Conservation (phyloP, 352 stramenopile species). For the Pythium folliculosum region DNA sequence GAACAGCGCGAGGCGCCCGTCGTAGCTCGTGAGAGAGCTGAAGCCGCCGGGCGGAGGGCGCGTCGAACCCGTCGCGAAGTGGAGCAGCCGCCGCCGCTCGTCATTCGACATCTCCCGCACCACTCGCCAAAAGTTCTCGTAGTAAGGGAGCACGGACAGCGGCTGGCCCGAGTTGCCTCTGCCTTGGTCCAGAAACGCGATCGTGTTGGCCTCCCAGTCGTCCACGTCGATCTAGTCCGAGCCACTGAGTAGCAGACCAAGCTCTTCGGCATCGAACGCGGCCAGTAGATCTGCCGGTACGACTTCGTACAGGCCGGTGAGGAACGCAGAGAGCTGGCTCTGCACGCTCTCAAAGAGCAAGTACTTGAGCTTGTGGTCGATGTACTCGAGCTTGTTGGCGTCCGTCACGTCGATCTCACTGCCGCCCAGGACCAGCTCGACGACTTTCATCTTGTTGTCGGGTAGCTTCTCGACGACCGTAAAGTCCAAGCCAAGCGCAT, state of each 20-base stretch:
- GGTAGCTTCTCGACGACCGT: constrained; percentile 42
- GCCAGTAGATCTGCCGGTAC: constrained; percentile 84
- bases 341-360: constrained; percentile 91
- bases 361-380: constrained; percentile 93
- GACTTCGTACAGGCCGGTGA: constrained; percentile 97
- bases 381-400: constrained; percentile 93
- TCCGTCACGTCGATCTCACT: constrained; percentile 58
- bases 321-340: constrained; percentile 83
- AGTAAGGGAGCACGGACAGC: constrained; percentile 4
- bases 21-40: constrained; percentile 55
- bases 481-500: constrained; percentile 62
- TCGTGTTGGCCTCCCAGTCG: constrained; percentile 89
- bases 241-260: constrained; percentile 91
- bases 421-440: constrained; percentile 63
- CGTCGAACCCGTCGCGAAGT: constrained; percentile 71
- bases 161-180: not conserved
- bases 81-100: constrained; percentile 53
- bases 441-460: constrained; percentile 23
- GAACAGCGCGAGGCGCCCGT: constrained; percentile 59
- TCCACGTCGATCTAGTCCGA: constrained; percentile 89
- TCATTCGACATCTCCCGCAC: constrained; percentile 76
- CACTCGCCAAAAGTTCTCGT: constrained; percentile 58
- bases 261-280: constrained; percentile 94
- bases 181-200: not conserved
- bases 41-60: constrained; percentile 64